Base-by-base conservation (phyloP, 495 filamentous ascomycete genomes). In the Aspergillus sparsus region DNA sequence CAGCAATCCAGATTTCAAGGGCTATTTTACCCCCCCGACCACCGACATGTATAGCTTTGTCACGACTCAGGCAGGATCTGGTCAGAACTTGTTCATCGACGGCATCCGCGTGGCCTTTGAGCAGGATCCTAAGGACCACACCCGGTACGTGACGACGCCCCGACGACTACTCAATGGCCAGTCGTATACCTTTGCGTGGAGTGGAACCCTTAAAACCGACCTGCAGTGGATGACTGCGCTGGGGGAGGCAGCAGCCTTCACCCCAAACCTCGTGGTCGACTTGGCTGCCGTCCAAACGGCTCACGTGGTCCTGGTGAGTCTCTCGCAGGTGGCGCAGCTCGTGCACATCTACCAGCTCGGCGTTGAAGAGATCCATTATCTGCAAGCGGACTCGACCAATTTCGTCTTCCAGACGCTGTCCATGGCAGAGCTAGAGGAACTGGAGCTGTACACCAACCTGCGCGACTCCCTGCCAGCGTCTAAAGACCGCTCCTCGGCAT, bases 31-130 rank as follows among this genome's bases (percentile, higher is more conserved):
- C 13, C 41, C 41, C 13, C 41, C 41, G 16, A 45, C 41, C 10
- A 45, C 41, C 41, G 41, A 45, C 13, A 45, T 45, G 41, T 45
- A 45, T 15, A 45, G 10, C 41, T 45, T 45, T 45, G 13, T 45
- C 6, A 45, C 41, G 7, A 13, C 41, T 15, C 12, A 45, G 6
- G 13, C 16, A 5, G 16, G 41, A 9, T 6, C 6, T n/a, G 16
- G 10, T 9, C 41, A 9, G 41, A 15, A 45, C 16, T 15, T 45
- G 7, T 15, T 45, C 41, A 9, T 45, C 7, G 41, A 45, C 13
- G 41, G 41, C 13, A 15, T 45, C 41, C 12, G 13, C 12, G 41
- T 45, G 10, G 41, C 12, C 41, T 45, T 45, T 15, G 41, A 9
- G 13, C 41, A 9, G 7, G 16, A 15, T 15, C 7, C 12, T 9